Percentiles rank a stretch among this genome's conserved stretches.
phyloP scores from a whole-genome alignment of 2,329 filamentous ascomycete genomes.

The Penicillium italicum region DNA sequence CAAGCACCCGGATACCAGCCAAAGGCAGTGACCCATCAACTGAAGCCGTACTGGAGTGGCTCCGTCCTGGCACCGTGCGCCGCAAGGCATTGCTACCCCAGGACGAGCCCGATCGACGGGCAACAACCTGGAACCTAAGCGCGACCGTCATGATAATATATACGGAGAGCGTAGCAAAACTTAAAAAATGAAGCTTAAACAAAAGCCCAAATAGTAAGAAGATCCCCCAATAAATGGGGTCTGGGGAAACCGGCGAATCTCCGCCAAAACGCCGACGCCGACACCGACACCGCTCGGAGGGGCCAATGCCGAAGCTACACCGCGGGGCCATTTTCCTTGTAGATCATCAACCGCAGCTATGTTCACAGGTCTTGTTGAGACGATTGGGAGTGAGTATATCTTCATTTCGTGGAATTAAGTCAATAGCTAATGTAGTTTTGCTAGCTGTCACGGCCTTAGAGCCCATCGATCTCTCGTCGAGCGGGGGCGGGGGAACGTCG shows the following conservation, averaged over 20 bases:
- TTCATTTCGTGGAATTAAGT: background rate
- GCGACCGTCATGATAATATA: slow-evolving; percentile 23
- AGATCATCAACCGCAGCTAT: slow-evolving; percentile 50
- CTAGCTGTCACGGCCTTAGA: slow-evolving; percentile 80
- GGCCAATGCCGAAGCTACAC: slow-evolving; percentile 21
- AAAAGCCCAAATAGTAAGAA: slow-evolving; percentile 7
- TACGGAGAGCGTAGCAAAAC: background rate
- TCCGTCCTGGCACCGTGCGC: slow-evolving; percentile 28
- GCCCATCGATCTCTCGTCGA: slow-evolving; percentile 68
- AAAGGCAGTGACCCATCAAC: slow-evolving; percentile 60
- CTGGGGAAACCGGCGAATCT: slow-evolving; percentile 21
- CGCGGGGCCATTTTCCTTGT: slow-evolving; percentile 11
- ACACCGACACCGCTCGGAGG: slow-evolving; percentile 27
- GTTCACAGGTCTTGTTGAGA: slow-evolving; percentile 95
- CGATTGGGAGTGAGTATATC: slow-evolving; percentile 74
- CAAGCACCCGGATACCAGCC: slow-evolving; percentile 81
- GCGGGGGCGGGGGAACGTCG: slow-evolving; percentile 75
- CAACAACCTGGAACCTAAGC: slow-evolving; percentile 24
- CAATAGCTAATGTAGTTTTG: slow-evolving; percentile 27
- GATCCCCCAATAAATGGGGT: slow-evolving; percentile 10
- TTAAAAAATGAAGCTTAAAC: background rate
- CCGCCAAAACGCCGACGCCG: slow-evolving; percentile 28
- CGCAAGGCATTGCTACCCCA: slow-evolving; percentile 21
- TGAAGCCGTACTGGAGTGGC: slow-evolving; percentile 42
- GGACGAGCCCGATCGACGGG: slow-evolving; percentile 21